phyloP scores from a whole-genome alignment of 208 protist species.

The Crithidia acanthocephali region DNA sequence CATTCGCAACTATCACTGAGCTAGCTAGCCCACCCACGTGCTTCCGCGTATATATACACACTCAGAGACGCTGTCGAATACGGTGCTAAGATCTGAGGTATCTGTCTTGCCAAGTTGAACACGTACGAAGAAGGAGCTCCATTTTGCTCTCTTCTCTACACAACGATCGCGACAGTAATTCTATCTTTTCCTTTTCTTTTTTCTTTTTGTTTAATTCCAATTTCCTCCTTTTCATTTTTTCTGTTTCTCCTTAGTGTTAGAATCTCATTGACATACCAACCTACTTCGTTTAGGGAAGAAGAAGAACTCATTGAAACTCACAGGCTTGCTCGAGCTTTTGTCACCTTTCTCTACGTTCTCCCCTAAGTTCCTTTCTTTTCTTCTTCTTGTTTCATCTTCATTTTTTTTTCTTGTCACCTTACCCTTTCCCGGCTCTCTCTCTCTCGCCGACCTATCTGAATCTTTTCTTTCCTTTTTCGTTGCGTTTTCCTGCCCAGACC shows the following conservation, averaged over 20 bases:
- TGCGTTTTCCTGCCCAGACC: neutral
- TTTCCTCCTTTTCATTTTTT: neutral
- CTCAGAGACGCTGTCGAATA: neutral
- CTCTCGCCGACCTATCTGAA: too few species aligned
- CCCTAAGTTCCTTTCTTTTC: neutral
- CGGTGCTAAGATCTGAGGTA: neutral
- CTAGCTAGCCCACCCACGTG: neutral
- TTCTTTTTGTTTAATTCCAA: neutral
- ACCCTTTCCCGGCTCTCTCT: too few species aligned
- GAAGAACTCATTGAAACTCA: neutral
- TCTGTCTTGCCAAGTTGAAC: neutral
- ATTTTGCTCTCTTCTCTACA: too few species aligned
- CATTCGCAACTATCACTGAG: neutral
- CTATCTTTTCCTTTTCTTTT: neutral
- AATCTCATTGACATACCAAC: slow-evolving; percentile 4
- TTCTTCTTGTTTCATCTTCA: too few species aligned
- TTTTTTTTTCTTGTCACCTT: too few species aligned
- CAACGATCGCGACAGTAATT: too few species aligned
- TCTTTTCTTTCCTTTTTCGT: neutral
- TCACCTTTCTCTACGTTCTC: neutral
- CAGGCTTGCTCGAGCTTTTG: neutral
- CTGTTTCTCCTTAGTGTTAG: neutral
- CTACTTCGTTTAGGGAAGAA: neutral
- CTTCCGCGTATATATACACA: slow-evolving; percentile 9
- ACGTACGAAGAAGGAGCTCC: neutral